Base-by-base conservation (phyloP, 805 yeast species). In the Maudiozyma serrabonitensis region DNA sequence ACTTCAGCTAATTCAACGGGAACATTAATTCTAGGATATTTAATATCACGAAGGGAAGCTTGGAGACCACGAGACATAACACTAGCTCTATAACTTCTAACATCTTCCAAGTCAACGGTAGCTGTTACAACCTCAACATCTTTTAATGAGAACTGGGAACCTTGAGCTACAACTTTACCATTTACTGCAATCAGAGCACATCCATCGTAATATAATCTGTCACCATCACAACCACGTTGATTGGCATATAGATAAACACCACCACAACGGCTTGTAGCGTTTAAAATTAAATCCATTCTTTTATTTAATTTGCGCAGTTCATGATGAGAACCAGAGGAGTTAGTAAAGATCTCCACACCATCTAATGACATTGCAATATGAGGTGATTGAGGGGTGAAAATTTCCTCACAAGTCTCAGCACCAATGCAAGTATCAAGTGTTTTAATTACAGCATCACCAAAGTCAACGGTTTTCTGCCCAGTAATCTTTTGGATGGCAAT, bases 211-310 rank as follows among this genome's bases (percentile, higher is more conserved):
- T 93, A 93, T 42, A 93, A 70, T 51, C 99, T 75, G 63, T 95
- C 99, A 57, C 99, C 99, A 65, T 93, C 99, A 66, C 99, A 93
- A 2, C 99, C 99, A 56, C 85, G 82, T 69, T 95, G 99, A 68
- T 93, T 93, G 16, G 98, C 79, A 60, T 93, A 93, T 45, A 93
- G 71, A 59, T 93, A 93, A 26, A 93, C 80, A 35, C 99, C 99
- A 47, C 99, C 99, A 63, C 97, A 90, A 68, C 93, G 89, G 48
- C 87, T 78, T 2, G 98, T 90, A 1, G 99, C 98, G 62, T 87
- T 96, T 15, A 81, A 78, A 57, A 93, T 93, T 61, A 93, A 74
- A 50, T 84, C 78, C 71, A 93, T 72, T 59, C 99, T 78, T 6
- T 87, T 81, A 69, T 91, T 80, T 55, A 95, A 75, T 63, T 93